Conservation (phyloP, 2,329 filamentous ascomycete genomes). For the Fusarium miscanthi region DNA sequence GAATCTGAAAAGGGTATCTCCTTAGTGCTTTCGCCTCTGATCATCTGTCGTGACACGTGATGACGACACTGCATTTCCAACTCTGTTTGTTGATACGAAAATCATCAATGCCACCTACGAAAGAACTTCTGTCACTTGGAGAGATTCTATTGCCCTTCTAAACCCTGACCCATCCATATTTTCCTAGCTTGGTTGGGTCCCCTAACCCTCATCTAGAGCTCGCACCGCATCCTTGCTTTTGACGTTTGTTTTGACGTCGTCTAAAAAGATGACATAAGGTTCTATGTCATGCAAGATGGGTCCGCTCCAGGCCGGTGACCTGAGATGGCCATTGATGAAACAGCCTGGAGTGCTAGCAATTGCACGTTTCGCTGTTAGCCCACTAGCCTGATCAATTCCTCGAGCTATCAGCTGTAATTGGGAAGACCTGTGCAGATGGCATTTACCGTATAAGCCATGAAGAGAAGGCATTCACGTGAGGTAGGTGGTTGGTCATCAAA, state of each 20-base stretch:
- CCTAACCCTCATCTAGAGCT: neutral
- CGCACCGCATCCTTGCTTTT: slow-evolving; percentile 14
- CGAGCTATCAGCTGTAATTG: neutral
- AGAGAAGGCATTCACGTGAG: neutral
- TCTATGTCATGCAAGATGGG: neutral
- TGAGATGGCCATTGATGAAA: neutral
- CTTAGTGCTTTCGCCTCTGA: slow-evolving; percentile 18
- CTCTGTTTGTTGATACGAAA: slow-evolving; percentile 27
- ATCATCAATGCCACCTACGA: slow-evolving; percentile 29
- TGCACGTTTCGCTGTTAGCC: neutral
- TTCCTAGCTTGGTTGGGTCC: neutral
- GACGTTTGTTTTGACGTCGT: slow-evolving; percentile 39
- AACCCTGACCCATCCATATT: neutral
- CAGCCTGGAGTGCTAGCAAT: neutral
- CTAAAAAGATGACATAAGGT: slow-evolving; percentile 26
- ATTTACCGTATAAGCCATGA: neutral
- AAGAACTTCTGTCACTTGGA: slow-evolving; percentile 8
- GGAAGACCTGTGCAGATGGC: neutral
- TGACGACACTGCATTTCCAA: slow-evolving; percentile 33
- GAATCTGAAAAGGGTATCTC: slow-evolving; percentile 8
- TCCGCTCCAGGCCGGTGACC: neutral
- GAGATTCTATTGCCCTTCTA: slow-evolving; percentile 14
- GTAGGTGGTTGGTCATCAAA: neutral
- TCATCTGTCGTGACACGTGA: slow-evolving; percentile 39
- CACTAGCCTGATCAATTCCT: neutral